Evolutionary conservation across 371 early-diverging fungal species (phyloP), one percentile per base, ranked within the genome.

Genomic region (Rhizopus arrhizus): DNA sequence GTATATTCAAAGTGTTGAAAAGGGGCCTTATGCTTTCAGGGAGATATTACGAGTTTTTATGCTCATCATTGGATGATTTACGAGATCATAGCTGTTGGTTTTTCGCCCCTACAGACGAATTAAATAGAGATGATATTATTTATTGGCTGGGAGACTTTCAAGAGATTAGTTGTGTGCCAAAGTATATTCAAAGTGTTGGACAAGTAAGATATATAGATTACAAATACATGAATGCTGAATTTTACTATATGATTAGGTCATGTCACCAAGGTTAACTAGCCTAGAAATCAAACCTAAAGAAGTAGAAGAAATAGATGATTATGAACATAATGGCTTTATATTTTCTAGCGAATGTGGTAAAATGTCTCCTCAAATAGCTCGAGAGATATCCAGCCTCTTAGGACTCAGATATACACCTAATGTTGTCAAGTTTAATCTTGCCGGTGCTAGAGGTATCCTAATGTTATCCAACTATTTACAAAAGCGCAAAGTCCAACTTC

Each of bases 261-360:
- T 56, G 11, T 1, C 29, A 34, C 60, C 49, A 15, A 15, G 58
- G 38, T 33, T 64, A 9, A 48, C n/a, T 5, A 16, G 35, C 29
- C 8, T 54, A 6, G 3, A 29, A 2, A 29, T 83, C 2, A 31
- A 61, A 0, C 15, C 48, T 0, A 28, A 61, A 1, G 68, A 86
- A 4, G 60, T 86, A 0, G 58, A 61, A 33, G 59, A 68, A 48
- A 79, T 86, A 11, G 66, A 66, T 0, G 91, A 91, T 55, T 78
- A 88, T 49, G 68, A 66, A 45, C 51, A 69, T 4, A 77, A 83
- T 40, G 70, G 68, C 0, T 83, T 80, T 60, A 65, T 46, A 7
- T 91, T 73, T 58, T 82, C 90, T 8, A 91, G 90, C 61, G 94
- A 94, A 2, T 85, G 89, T 41, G 95, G 95, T 0, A 68, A 69